A percentile compares a stretch with the other conserved stretches of the same genome.
Evolutionary conservation across 208 protist species (phyloP).

Genomic region (Leishmania aethiopica): DNA sequence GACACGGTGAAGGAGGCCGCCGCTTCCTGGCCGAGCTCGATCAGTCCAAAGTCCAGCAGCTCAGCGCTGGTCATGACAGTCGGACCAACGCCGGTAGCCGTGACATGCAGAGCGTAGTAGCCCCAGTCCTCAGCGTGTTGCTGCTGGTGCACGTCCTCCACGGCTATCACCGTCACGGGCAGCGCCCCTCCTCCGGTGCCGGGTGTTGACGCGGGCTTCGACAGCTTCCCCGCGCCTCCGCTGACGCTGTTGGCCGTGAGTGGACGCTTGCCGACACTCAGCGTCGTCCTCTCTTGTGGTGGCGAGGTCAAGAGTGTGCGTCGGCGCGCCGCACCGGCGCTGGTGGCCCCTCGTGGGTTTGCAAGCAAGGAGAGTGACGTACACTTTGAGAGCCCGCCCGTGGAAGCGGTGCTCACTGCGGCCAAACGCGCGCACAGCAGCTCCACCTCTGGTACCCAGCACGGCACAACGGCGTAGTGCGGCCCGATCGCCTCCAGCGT

Average conservation of each 20-base stretch:
- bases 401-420: constrained; percentile 9
- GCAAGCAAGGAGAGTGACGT: constrained; percentile 6
- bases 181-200: neutral
- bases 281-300: neutral
- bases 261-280: neutral
- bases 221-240: neutral
- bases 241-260: constrained; percentile 1
- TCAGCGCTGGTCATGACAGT: constrained; percentile 78
- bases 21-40: constrained; percentile 71
- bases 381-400: neutral
- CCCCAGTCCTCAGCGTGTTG: constrained; percentile 61
- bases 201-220: neutral
- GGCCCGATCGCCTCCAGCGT: constrained; percentile 53
- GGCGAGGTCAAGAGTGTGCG: constrained; percentile 1
- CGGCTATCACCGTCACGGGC: constrained; percentile 16
- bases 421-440: constrained; percentile 16
- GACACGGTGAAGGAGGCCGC: constrained; percentile 86
- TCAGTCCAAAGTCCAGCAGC: constrained; percentile 88
- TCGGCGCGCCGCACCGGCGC: neutral
- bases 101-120: constrained; percentile 38
- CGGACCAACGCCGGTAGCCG: constrained; percentile 72
- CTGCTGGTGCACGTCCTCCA: constrained; percentile 37
- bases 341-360: neutral
- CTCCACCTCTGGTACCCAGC: constrained; percentile 74
- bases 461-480: constrained; percentile 55